These are phyloP conservation scores for Aspergillus neotritici DNA, from an alignment of 2,329 filamentous ascomycete species.

Conservation along the genomic window DNA sequence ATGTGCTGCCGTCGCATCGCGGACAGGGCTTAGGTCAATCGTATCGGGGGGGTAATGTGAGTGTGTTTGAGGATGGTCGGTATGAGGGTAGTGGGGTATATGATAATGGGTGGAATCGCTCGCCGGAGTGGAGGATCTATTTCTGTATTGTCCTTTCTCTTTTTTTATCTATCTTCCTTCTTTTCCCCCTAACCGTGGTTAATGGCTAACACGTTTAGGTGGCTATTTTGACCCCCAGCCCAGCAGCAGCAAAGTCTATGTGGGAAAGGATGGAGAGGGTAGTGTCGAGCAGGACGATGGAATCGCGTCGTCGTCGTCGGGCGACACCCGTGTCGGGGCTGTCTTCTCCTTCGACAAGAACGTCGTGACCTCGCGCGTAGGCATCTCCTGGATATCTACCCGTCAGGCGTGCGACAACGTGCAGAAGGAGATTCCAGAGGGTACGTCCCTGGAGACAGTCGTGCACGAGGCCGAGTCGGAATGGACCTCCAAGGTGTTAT, in stretches of 20 bases:
- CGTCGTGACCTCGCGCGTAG: constrained; percentile 54
- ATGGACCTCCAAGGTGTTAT: constrained; percentile 60
- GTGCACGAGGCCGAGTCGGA: constrained; percentile 44
- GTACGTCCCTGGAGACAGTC: constrained; percentile 41
- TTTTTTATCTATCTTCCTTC: background rate
- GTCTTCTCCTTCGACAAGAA: constrained; percentile 51
- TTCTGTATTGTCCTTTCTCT: constrained; percentile 18
- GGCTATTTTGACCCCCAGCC: constrained; percentile 50
- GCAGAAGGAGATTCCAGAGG: constrained; percentile 50
- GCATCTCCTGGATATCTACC: constrained; percentile 62
- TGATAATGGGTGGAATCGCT: constrained; percentile 62
- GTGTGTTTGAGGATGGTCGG: constrained; percentile 45
- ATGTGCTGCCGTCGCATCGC: constrained; percentile 59
- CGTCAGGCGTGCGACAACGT: constrained; percentile 56
- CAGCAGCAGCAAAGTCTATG: constrained; percentile 24
- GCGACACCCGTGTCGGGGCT: constrained; percentile 37
- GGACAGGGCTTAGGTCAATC: constrained; percentile 57
- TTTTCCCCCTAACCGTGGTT: background rate
- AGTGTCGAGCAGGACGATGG: constrained; percentile 26
- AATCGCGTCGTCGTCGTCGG: constrained; percentile 38
- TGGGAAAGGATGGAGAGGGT: constrained; percentile 19
- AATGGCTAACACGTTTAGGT: constrained; percentile 41
- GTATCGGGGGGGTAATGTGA: constrained; percentile 57
- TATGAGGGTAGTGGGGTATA: constrained; percentile 60
- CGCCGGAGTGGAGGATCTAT: constrained; percentile 46